Conservation (phyloP, 73 alveolate species). For the Stentor coeruleus region DNA sequence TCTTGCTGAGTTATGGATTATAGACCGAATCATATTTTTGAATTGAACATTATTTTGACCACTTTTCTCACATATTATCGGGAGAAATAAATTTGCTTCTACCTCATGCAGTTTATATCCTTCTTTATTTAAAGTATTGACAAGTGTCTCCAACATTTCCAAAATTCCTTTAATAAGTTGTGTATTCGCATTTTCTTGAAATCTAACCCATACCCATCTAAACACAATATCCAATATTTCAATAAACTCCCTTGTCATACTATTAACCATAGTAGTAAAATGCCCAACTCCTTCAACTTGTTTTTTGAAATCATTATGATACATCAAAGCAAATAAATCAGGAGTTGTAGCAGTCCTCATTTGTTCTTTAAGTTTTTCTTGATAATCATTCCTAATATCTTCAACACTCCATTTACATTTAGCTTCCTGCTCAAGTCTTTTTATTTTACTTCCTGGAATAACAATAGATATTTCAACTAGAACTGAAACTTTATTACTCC, state of each 20-base stretch:
- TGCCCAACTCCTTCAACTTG: constrained; percentile 41
- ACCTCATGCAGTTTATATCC: constrained; percentile 39
- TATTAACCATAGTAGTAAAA: constrained; percentile 24
- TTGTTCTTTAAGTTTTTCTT: constrained; percentile 49
- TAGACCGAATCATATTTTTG: constrained; percentile 41
- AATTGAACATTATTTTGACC: constrained; percentile 46
- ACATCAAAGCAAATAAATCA: constrained; percentile 31
- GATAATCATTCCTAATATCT: constrained; percentile 64
- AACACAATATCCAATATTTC: constrained; percentile 46
- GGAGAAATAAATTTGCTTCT: constrained; percentile 45
- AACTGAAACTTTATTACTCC: no score
- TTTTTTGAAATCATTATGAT: constrained; percentile 45
- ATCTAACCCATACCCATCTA: constrained; percentile 42
- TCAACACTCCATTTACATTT: constrained; percentile 62
- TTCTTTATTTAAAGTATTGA: constrained; percentile 27
- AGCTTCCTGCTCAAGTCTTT: constrained; percentile 69
- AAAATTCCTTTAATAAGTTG: constrained; percentile 38
- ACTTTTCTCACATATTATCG: constrained; percentile 42
- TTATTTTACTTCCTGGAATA: constrained; percentile 59
- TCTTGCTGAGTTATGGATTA: constrained; percentile 30
- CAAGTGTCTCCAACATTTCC: constrained; percentile 30
- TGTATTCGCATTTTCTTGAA: constrained; percentile 44
- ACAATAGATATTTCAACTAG: constrained; percentile 10
- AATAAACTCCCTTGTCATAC: constrained; percentile 18
- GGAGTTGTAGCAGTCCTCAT: neutral